Evolutionary conservation across 371 early-diverging fungal genomes (phyloP).

Genomic region (Entomophthora muscae): DNA sequence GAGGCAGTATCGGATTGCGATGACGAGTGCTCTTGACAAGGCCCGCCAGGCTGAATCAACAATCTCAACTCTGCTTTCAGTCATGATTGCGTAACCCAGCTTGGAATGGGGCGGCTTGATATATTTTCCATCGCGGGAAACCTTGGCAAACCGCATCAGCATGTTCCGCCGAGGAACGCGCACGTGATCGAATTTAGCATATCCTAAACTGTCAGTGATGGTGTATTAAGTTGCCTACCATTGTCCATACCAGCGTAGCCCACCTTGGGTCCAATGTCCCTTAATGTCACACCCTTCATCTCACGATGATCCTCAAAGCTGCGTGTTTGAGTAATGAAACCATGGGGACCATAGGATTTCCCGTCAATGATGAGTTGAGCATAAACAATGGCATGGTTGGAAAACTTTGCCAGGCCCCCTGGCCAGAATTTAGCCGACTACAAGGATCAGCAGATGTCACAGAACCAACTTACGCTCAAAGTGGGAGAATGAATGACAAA

Average conservation of each 20-base stretch:
- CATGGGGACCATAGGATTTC: conserved; percentile 64
- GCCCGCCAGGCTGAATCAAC: conserved; percentile 26
- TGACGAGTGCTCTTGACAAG: conserved; percentile 53
- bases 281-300: conserved; percentile 67
- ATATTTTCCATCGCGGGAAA: conserved; percentile 51
- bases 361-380: conserved; percentile 65
- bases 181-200: conserved; percentile 52
- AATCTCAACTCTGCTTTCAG: conserved; percentile 40
- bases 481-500: conserved; percentile 59
- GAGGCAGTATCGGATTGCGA: conserved; percentile 59
- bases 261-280: conserved; percentile 81
- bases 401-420: conserved; percentile 47
- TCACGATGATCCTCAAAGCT: conserved; percentile 50
- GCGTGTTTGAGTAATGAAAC: conserved; percentile 78
- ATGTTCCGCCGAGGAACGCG: conserved; percentile 66
- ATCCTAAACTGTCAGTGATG: conserved; percentile 73
- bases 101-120: conserved; percentile 53
- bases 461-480: conserved; percentile 18
- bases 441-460: neutral
- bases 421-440: conserved; percentile 72
- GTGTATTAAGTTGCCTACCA: conserved; percentile 50
- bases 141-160: conserved; percentile 58
- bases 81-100: conserved; percentile 67
- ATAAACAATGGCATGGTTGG: conserved; percentile 74
- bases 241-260: conserved; percentile 72